Conservation (phyloP, 148 eudicot species). For the Arctostaphylos glauca region DNA sequence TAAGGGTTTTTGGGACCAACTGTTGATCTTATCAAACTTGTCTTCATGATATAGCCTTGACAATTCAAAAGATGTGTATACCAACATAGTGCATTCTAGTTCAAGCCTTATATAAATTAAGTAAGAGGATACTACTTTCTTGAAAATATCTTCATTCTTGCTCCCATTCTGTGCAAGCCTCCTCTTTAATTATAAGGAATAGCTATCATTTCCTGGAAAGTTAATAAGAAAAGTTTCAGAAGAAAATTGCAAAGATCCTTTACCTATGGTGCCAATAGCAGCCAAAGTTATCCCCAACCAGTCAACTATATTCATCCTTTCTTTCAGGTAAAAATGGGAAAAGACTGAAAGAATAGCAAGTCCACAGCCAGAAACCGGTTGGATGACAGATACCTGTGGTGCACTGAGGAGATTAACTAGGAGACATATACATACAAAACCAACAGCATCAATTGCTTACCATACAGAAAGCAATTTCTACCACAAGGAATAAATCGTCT, state of each 20-base stretch:
- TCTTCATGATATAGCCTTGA: not conserved
- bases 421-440: not conserved
- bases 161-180: not conserved
- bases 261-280: conserved; percentile 99
- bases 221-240: not conserved
- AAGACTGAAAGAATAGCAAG: conserved; percentile 96
- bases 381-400: conserved; percentile 87
- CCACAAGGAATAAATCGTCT: not conserved
- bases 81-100: not conserved
- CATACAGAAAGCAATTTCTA: not conserved
- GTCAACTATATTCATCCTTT: conserved; percentile 90
- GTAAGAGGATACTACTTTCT: not conserved
- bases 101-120: not conserved
- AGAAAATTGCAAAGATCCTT: conserved; percentile 28
- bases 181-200: not conserved
- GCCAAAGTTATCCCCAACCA: conserved; percentile 94
- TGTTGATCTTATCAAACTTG: not conserved
- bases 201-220: not conserved
- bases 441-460: conserved; percentile 10
- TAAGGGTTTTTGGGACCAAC: not conserved
- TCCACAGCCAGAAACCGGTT: conserved; percentile 99
- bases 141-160: not conserved
- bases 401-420: conserved; percentile 4
- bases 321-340: conserved; percentile 97
- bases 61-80: not conserved